phyloP scores from a whole-genome alignment of 2,329 filamentous ascomycete species.

The Penicillium sp. region DNA sequence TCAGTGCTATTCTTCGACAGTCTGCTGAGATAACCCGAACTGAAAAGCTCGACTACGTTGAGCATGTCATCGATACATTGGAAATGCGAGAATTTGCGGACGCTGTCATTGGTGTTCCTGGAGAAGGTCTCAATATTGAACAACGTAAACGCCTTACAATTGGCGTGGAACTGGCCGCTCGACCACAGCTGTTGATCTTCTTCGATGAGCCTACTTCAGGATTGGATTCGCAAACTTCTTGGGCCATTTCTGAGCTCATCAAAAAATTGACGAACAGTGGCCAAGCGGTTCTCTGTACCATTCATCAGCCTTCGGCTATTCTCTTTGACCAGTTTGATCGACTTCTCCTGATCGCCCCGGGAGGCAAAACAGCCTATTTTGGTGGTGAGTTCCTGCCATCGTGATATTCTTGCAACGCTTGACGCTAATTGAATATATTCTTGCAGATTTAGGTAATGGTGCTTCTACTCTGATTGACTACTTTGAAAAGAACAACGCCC shows the following conservation, averaged over 20 bases:
- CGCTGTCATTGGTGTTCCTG: conserved; percentile 79
- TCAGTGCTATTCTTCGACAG: conserved; percentile 81
- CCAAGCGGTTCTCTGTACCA: conserved; percentile 86
- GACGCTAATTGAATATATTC: too few species aligned
- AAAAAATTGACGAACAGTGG: conserved; percentile 82
- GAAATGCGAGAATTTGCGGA: conserved; percentile 90
- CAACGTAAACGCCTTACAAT: conserved; percentile 75
- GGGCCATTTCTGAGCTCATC: conserved; percentile 79
- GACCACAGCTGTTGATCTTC: conserved; percentile 82
- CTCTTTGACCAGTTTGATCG: conserved; percentile 78
- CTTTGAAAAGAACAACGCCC: too few species aligned
- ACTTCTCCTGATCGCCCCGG: conserved; percentile 60
- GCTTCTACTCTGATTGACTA: too few species aligned
- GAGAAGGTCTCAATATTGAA: conserved; percentile 65
- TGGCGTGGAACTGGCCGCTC: conserved; percentile 88
- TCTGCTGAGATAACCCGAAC: conserved; percentile 64
- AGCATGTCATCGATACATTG: conserved; percentile 75
- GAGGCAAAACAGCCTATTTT: conserved; percentile 66
- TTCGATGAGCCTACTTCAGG: conserved; percentile 82
- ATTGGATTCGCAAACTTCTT: conserved; percentile 84
- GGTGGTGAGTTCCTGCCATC: too few species aligned
- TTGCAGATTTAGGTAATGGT: too few species aligned
- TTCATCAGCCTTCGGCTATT: conserved; percentile 88
- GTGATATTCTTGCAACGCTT: too few species aligned
- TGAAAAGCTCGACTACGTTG: conserved; percentile 80